Evolutionary conservation across 805 yeast species (phyloP), one percentile per base, ranked within the genome.

Genomic region (Yarrowia sp.): DNA sequence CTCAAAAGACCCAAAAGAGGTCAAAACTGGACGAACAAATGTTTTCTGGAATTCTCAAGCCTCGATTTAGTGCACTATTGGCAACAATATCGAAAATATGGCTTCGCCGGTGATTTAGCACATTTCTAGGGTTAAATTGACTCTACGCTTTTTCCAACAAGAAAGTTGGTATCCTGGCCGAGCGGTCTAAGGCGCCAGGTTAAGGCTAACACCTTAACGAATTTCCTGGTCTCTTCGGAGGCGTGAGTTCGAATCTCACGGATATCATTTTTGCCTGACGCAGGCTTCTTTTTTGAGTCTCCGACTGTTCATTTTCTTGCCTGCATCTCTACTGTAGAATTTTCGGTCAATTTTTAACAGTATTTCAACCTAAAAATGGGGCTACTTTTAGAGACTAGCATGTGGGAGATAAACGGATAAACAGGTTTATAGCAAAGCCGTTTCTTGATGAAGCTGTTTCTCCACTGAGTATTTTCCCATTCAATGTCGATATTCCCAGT

Each of bases 101-200:
- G 30, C 30, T n/a, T 40, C 44, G 19, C 19, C 19, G 44, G 9
- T 6, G 15, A 15, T 40, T 40, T 9, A 17, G 14, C 24, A 19
- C 24, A 2, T 43, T 43, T 43, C 17, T 13, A 17, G 14, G 24
- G 24, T 9, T 7, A 43, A 17, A 43, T 17, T 17, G 46, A 3
- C 9, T 43, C 10, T 7, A 7, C 5, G 14, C 13, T 10, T 43
- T 44, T 44, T 44, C n/a, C 20, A 9, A 19, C 7, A 14, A 43
- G 14, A 40, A 9, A 12, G 6, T 12, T 6, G 60, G 60, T 53
- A 53, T 53, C 55, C 56, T 67, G 52, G 69, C 66, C 66, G 66
- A 61, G 66, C 55, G 66, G 66, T 61, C 66, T 61, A 61, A 61
- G 66, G 66, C 66, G 69, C 61, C 66, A 43, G 68, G 63, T 60